Evolutionary conservation across 805 yeast genomes (phyloP).

Genomic region (Jamesozyma piceae): DNA sequence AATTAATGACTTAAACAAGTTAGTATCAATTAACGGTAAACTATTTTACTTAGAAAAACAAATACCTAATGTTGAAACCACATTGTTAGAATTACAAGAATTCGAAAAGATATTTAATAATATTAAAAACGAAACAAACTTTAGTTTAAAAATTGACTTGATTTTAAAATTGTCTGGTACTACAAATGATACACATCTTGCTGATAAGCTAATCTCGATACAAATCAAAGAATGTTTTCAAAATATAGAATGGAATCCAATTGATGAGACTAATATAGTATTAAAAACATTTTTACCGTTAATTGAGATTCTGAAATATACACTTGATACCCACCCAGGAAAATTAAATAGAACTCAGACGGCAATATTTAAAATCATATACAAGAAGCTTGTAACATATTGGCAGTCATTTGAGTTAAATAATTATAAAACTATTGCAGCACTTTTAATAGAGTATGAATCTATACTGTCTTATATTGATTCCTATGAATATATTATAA

Average conservation of each 20-base stretch:
- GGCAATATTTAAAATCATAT: conserved; percentile 10
- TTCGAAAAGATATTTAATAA: background rate
- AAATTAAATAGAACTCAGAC: conserved; percentile 22
- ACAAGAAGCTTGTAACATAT: conserved; percentile 3
- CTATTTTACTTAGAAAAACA: background rate
- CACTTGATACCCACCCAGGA: conserved; percentile 11
- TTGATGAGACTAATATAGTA: conserved; percentile 3
- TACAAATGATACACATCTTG: conserved; percentile 8
- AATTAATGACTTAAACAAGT: background rate
- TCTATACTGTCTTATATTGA: conserved; percentile 14
- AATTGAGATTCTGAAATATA: conserved; percentile 13
- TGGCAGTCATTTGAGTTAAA: conserved; percentile 10
- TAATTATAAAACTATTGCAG: conserved; percentile 3
- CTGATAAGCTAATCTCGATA: conserved; percentile 13
- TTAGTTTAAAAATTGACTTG: conserved; percentile 3
- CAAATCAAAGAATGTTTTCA: conserved; percentile 8
- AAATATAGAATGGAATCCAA: conserved; percentile 5
- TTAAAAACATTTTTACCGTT: conserved; percentile 6
- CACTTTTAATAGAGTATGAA: conserved; percentile 16
- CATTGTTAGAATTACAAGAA: background rate
- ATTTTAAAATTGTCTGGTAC: conserved; percentile 9
- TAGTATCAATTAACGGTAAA: background rate
- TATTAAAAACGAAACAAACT: background rate
- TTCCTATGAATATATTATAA: conserved; percentile 21
- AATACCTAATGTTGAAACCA: background rate